phyloP scores from a whole-genome alignment of 768 basidiomycete genomes.

The Mycena capillaripes region DNA sequence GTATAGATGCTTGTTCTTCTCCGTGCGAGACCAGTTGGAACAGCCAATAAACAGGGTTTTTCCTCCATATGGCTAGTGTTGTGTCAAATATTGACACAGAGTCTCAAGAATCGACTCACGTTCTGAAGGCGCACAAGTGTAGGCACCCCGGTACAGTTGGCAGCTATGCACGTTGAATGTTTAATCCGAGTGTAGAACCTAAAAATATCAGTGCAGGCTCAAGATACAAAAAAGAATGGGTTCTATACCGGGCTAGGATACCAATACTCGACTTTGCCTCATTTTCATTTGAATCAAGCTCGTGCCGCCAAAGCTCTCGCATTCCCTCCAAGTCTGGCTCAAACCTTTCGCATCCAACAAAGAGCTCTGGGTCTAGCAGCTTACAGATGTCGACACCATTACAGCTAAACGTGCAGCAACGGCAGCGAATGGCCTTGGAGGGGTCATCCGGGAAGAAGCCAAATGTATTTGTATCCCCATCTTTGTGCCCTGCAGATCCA shows the following conservation, averaged over 20 bases:
- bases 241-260: conserved; percentile 7
- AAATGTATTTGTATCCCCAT: not conserved
- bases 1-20: conserved; percentile 7
- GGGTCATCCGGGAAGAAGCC: not conserved
- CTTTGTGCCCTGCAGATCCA: not conserved
- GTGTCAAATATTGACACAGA: not conserved
- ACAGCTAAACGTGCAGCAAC: not conserved
- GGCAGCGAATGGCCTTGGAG: not conserved
- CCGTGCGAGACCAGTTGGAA: conserved; percentile 1
- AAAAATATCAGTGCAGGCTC: not conserved
- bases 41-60: conserved; percentile 15
- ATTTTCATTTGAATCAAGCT: conserved; percentile 17
- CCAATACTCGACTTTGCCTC: conserved; percentile 3
- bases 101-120: not conserved
- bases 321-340: conserved; percentile 9
- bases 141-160: conserved; percentile 10
- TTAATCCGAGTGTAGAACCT: conserved; percentile 17
- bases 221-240: not conserved
- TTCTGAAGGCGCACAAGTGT: not conserved
- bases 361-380: conserved; percentile 6
- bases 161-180: conserved; percentile 7
- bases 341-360: conserved; percentile 17
- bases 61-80: not conserved
- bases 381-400: conserved; percentile 21
- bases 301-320: conserved; percentile 19